Conservation (phyloP, 768 basidiomycete genomes). For the Amanita molliuscula region DNA sequence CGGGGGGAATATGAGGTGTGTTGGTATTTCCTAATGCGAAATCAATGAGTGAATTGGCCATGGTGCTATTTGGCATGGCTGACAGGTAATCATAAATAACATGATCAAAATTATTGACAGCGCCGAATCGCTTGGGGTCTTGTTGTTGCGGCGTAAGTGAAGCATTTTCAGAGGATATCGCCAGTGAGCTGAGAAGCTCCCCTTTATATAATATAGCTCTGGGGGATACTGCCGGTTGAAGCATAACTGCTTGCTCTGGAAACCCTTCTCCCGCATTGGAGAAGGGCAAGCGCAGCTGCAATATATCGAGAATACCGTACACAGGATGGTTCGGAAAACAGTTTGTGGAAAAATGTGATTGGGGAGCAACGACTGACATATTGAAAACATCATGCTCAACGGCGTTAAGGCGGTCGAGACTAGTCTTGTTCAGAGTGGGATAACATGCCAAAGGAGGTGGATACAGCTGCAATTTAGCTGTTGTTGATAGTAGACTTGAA, state of each 20-base stretch:
- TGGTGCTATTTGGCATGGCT: constrained; percentile 31
- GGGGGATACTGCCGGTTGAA: constrained; percentile 31
- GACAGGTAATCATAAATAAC: constrained; percentile 46
- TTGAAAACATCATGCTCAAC: constrained; percentile 46
- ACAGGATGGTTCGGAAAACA: constrained; percentile 50
- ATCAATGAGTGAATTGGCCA: constrained; percentile 37
- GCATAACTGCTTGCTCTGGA: constrained; percentile 38
- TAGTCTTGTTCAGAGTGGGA: constrained; percentile 33
- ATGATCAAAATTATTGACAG: constrained; percentile 41
- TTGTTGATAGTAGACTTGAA: constrained; percentile 26
- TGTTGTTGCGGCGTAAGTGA: constrained; percentile 20
- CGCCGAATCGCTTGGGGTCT: constrained; percentile 47
- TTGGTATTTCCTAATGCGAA: constrained; percentile 28
- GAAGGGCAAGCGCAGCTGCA: constrained; percentile 51
- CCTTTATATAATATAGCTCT: constrained; percentile 45
- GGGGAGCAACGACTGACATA: constrained; percentile 21
- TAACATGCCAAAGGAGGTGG: constrained; percentile 55
- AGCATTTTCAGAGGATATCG: constrained; percentile 21
- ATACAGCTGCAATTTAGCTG: constrained; percentile 32
- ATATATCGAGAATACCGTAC: constrained; percentile 52
- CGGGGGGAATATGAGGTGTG: constrained; percentile 20
- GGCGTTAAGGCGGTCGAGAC: constrained; percentile 30
- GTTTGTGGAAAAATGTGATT: constrained; percentile 30
- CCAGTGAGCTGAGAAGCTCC: constrained; percentile 37
- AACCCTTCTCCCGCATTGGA: constrained; percentile 29